phyloP scores from a whole-genome alignment of 1,139 yeast genomes.

The Kurtzmaniella quercitrusa region DNA sequence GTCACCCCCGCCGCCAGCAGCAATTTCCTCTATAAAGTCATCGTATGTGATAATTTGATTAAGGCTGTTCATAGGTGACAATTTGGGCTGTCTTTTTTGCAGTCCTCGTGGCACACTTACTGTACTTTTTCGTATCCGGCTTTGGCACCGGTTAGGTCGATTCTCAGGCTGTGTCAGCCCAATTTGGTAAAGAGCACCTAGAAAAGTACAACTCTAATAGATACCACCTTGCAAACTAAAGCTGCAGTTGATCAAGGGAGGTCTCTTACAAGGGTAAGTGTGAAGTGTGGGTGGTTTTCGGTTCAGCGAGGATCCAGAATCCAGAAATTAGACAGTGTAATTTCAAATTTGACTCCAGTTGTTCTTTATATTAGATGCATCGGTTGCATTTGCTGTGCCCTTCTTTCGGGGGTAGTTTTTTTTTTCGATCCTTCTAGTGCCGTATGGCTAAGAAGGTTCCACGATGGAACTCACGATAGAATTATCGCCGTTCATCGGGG shows the following conservation, averaged over 20 bases:
- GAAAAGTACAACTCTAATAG: no score
- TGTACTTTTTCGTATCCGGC: no score
- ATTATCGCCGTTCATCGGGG: neutral
- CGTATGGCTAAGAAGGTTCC: neutral
- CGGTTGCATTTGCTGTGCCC: neutral
- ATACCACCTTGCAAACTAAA: no score
- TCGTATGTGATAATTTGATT: constrained; percentile 17
- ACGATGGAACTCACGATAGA: neutral
- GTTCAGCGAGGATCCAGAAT: no score
- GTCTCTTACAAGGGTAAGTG: no score
- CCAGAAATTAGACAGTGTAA: no score
- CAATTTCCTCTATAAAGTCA: constrained; percentile 23
- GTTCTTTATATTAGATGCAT: neutral
- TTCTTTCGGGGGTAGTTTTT: neutral
- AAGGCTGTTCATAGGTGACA: neutral
- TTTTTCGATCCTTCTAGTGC: neutral
- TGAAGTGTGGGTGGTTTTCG: no score
- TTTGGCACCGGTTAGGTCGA: no score
- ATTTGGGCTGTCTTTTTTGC: neutral
- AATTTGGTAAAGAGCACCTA: no score
- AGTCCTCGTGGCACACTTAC: no score
- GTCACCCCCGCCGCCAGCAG: neutral
- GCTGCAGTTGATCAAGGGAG: no score
- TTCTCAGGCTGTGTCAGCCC: no score
- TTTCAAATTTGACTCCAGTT: neutral